Evolutionary conservation across 2,329 filamentous ascomycete species (phyloP), one percentile per base, ranked within the genome.

Genomic region (Pseudopithomyces chartarum): DNA sequence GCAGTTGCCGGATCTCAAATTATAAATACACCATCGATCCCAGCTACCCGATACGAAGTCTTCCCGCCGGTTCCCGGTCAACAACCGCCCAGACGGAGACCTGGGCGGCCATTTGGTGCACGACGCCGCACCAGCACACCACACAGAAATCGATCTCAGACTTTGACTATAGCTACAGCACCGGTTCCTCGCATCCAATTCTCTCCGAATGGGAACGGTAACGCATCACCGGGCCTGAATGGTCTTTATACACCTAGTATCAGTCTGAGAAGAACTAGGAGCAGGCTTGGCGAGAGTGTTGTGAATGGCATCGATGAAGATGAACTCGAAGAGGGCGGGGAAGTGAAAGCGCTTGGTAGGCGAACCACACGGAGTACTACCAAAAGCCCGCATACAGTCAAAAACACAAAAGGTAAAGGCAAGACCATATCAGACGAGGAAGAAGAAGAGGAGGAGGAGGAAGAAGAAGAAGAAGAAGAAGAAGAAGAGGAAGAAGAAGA

Each of bases 11-110:
- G 66, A 10, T 75, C 70, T 22, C 68, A 72, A 47, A 67, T 64
- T 29, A 63, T 65, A 12, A 61, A 45, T 57, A 65, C 59, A 54
- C 70, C 75, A 26, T 75, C 79, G 46, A 89, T 95, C 23, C 90
- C 90, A 2, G 80, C 87, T 0, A 86, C 81, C 1, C 85, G 91
- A 33, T 96, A 92, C 73, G 89, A 92, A 65, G 86, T 95, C 39
- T 94, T 90, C 67, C 91, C 91, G 8, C 85, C 89, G 0, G 77
- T 90, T 8, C 84, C 84, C 19, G 84, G 84, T 33, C 74, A 76
- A 51, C 66, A 72, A 17, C 59, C 68, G 13, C 57, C 70, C 3
- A 75, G 68, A 56, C 71, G 75, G 6, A 67, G 73, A 17, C 69
- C 73, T 33, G 73, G 71, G 5, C 65, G 75, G 2, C 75, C 75